Evolutionary conservation across 257 asterid genomes (phyloP).

Genomic region (Ehretia macrophylla): DNA sequence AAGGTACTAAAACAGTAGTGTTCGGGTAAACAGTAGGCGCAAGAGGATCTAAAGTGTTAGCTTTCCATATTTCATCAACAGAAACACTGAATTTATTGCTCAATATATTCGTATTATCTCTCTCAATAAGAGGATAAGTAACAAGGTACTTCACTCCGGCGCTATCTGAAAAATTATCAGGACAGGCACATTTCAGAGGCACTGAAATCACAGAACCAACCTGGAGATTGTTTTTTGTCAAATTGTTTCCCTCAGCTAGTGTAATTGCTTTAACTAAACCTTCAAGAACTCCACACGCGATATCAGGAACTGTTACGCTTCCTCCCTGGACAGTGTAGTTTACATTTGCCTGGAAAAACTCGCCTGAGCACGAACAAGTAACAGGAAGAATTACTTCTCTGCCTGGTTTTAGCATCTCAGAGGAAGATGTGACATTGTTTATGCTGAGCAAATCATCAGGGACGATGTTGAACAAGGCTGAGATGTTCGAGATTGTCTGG

Average conservation of each 20-base stretch:
- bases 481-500: constrained; percentile 33
- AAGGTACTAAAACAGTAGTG: constrained; percentile 63
- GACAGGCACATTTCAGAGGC: constrained; percentile 74
- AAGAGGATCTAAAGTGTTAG: constrained; percentile 33
- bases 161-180: constrained; percentile 16
- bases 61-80: constrained; percentile 40
- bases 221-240: neutral
- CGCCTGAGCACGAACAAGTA: constrained; percentile 40
- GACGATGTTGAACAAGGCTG: constrained; percentile 33
- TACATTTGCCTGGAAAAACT: constrained; percentile 32
- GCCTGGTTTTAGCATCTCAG: constrained; percentile 34
- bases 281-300: constrained; percentile 50
- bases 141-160: constrained; percentile 38
- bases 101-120: constrained; percentile 35
- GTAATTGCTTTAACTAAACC: constrained; percentile 51
- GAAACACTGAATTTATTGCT: constrained; percentile 44
- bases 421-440: constrained; percentile 33
- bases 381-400: constrained; percentile 53
- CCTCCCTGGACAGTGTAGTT: constrained; percentile 19
- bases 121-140: constrained; percentile 48
- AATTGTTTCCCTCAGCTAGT: constrained; percentile 30
- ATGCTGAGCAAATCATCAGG: constrained; percentile 25
- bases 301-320: constrained; percentile 12
- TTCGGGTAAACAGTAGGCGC: constrained; percentile 45
- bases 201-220: constrained; percentile 33